Evolutionary conservation across 306 rosid genomes (phyloP), one percentile per base, ranked within the genome.

Genomic region (Vigna radiata): DNA sequence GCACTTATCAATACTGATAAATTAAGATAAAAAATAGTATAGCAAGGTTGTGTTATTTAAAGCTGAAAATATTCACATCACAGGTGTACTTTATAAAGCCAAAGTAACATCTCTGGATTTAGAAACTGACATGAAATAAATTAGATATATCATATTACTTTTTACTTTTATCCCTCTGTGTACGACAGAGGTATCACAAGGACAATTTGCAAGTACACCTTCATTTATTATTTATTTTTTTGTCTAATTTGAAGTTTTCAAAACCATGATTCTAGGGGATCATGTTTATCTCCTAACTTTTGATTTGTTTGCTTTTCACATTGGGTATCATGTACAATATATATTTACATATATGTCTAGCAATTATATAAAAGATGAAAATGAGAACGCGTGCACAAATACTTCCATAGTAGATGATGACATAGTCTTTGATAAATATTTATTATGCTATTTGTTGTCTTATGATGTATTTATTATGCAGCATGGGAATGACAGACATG

Each of bases 191-290:
- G 60, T 2, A 36, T 60, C 49, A 6, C 36, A 11, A 29, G 44
- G 50, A 25, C 13, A 15, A 31, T 15, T 62, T 48, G 15, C 78
- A 79, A 36, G 31, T 56, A 56, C 33, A 33, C 3, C 13, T 3
- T 2, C n/a, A 52, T 37, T 19, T 7, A 0, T 11, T 8, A 18
- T 9, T 31, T 31, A n/a, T 31, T 31, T 33, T 47, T 25, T 25
- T 61, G 72, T 71, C 65, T 23, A 70, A 71, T 10, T 49, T 44
- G 36, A 19, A 31, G 16, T 72, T 73, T 52, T 2, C 47, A 70
- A 37, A 59, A 71, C 48, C 72, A 61, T 23, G 27, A 72, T 4
- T 63, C 10, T 12, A 0, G 14, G 13, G 46, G 1, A 18, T 46
- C 23, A 61, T 72, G 19, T 72, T 43, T 27, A 46, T 23, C 59